Percentiles rank a stretch among this genome's conserved stretches.
Conservation (phyloP, 1,284 basidiomycete species). For the Ustilago xerochloae region DNA sequence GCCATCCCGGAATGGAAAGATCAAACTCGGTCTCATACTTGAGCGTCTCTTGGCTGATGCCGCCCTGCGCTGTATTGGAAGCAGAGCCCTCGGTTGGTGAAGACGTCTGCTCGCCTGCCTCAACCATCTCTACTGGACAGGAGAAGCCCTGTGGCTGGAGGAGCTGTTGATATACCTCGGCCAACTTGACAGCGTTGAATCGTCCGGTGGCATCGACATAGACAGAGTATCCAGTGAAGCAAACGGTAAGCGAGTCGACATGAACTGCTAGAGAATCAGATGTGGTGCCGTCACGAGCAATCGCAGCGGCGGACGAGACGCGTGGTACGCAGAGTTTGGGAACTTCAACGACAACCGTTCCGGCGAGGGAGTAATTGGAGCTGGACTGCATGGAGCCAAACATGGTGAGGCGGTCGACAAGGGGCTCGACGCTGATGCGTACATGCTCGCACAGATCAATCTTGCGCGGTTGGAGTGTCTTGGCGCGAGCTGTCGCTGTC, state of each 20-base stretch:
- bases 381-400: slow-evolving; percentile 66
- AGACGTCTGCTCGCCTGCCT: slow-evolving; percentile 8
- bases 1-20: slow-evolving; percentile 64
- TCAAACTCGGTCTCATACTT: slow-evolving; percentile 65
- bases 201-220: slow-evolving; percentile 64
- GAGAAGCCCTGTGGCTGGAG: slow-evolving; percentile 42
- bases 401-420: slow-evolving; percentile 60
- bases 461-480: slow-evolving; percentile 9
- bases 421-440: slow-evolving; percentile 46
- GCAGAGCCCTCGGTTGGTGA: slow-evolving; percentile 2
- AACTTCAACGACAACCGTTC: slow-evolving; percentile 49
- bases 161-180: slow-evolving; percentile 54
- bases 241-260: slow-evolving; percentile 49
- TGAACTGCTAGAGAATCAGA: slow-evolving; percentile 28
- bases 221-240: slow-evolving; percentile 61
- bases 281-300: slow-evolving; percentile 18
- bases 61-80: not conserved
- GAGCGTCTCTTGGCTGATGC: slow-evolving; percentile 9
- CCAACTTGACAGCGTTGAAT: slow-evolving; percentile 58
- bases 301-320: slow-evolving; percentile 24
- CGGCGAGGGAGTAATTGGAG: slow-evolving; percentile 66
- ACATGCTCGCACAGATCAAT: slow-evolving; percentile 28
- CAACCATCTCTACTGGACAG: slow-evolving; percentile 19
- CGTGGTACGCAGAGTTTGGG: slow-evolving; percentile 34
- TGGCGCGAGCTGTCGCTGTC: slow-evolving; percentile 7